Conservation (phyloP, 2,329 filamentous ascomycete species). For the Dactylellina cionopaga region DNA sequence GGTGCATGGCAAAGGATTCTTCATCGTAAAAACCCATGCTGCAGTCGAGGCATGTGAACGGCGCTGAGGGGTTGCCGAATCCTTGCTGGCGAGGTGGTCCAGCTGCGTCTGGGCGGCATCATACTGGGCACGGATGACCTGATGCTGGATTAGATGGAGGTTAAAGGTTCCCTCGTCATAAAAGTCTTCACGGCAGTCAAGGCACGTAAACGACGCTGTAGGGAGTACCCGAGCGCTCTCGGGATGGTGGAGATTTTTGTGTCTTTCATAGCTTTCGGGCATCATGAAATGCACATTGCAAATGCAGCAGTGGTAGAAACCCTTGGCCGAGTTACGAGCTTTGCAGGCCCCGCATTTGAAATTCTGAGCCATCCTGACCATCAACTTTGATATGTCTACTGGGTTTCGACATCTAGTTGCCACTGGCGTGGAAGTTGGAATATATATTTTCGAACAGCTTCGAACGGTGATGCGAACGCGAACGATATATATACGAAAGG, state of each 20-base stretch:
- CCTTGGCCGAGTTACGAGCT: neutral
- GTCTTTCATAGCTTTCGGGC: neutral
- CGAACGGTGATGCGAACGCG: too few species aligned
- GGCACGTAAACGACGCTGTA: neutral
- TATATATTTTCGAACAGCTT: too few species aligned
- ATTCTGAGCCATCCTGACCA: too few species aligned
- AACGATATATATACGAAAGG: too few species aligned
- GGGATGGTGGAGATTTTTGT: neutral
- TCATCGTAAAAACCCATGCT: conserved; percentile 5
- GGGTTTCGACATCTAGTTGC: too few species aligned
- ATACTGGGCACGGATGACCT: too few species aligned
- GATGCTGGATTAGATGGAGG: too few species aligned
- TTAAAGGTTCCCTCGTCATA: neutral
- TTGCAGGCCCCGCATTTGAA: neutral
- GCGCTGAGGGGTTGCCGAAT: neutral
- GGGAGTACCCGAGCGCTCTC: too few species aligned
- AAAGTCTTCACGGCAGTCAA: neutral
- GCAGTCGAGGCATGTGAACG: conserved; percentile 14
- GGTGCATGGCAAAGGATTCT: neutral
- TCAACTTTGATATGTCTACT: too few species aligned
- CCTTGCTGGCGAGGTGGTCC: neutral
- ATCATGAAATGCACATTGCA: neutral
- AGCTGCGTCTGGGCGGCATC: neutral
- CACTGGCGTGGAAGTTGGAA: too few species aligned
- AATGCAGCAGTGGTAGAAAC: neutral